A percentile compares a stretch with the other conserved stretches of the same genome.
These are phyloP conservation scores for Pyrenophora seminiperda DNA, from an alignment of 2,329 filamentous ascomycete genomes.

Conservation along the genomic window DNA sequence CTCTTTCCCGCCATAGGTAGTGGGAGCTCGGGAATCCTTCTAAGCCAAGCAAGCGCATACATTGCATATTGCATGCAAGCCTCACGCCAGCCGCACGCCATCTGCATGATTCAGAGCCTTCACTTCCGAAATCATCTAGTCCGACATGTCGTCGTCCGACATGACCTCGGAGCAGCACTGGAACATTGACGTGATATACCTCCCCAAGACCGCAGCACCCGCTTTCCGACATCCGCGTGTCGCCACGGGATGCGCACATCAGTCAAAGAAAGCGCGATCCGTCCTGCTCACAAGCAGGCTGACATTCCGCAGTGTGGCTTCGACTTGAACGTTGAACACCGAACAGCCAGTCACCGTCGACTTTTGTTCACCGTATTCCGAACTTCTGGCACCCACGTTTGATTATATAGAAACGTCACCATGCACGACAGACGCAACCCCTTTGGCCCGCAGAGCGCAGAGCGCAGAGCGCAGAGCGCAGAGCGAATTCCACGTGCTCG, in stretches of 20 bases:
- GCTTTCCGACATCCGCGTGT: conserved; percentile 36
- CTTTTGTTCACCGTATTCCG: conserved; percentile 15
- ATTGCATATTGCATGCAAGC: conserved; percentile 31
- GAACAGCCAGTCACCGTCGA: conserved; percentile 12
- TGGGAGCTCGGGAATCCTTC: conserved; percentile 21
- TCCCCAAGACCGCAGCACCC: conserved; percentile 25
- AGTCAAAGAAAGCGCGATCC: conserved; percentile 14
- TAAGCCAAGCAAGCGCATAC: conserved; percentile 10
- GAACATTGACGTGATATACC: neutral
- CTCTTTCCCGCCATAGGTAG: conserved; percentile 19
- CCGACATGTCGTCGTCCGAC: conserved; percentile 15
- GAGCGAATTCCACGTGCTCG: conserved; percentile 8
- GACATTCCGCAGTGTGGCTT: conserved; percentile 21
- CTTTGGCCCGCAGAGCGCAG: conserved; percentile 7
- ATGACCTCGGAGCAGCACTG: conserved; percentile 17
- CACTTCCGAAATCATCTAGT: neutral
- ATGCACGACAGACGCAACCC: conserved; percentile 13
- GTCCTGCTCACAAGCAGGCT: conserved; percentile 15
- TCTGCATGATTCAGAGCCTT: conserved; percentile 14
- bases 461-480: conserved; percentile 4
- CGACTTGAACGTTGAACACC: conserved; percentile 7
- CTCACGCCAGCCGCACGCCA: conserved; percentile 25
- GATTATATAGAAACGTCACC: conserved; percentile 16
- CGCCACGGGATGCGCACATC: conserved; percentile 34
- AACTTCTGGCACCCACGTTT: conserved; percentile 13